A percentile compares a stretch with the other conserved stretches of the same genome.
phyloP scores from a whole-genome alignment of 257 asterid genomes.

The Capsicum rhomboideum region DNA sequence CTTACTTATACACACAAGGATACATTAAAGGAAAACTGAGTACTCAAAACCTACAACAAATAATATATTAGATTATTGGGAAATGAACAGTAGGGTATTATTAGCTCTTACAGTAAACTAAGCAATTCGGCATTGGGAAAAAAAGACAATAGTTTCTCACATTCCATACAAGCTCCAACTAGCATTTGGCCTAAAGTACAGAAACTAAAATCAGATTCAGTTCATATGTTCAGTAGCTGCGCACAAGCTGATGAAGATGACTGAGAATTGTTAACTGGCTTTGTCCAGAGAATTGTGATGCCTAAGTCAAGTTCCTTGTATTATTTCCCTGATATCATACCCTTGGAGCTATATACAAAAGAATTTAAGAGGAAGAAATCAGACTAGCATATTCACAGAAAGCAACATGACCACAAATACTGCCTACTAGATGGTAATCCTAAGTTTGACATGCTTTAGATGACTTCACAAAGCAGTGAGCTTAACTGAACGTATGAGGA shows the following conservation, averaged over 20 bases:
- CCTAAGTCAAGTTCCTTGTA: slow-evolving; percentile 44
- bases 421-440: neutral
- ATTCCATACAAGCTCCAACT: neutral
- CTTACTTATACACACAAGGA: neutral
- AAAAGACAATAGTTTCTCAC: neutral
- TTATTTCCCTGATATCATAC: slow-evolving; percentile 74
- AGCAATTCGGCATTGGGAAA: neutral
- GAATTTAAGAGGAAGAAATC: neutral
- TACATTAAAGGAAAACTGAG: neutral
- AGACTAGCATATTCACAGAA: neutral
- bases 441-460: neutral
- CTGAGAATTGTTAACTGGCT: neutral
- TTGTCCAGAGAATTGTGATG: neutral
- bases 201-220: neutral
- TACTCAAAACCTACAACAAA: neutral
- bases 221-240: neutral
- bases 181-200: neutral
- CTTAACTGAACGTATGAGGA: neutral
- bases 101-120: too few species aligned
- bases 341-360: slow-evolving; percentile 65
- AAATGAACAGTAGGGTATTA: too few species aligned
- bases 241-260: neutral
- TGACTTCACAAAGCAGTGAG: neutral
- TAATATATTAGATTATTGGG: neutral
- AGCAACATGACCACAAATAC: neutral